Conservation (phyloP, 345 rosid genomes). For the Cardamine chenopodiifolia region DNA sequence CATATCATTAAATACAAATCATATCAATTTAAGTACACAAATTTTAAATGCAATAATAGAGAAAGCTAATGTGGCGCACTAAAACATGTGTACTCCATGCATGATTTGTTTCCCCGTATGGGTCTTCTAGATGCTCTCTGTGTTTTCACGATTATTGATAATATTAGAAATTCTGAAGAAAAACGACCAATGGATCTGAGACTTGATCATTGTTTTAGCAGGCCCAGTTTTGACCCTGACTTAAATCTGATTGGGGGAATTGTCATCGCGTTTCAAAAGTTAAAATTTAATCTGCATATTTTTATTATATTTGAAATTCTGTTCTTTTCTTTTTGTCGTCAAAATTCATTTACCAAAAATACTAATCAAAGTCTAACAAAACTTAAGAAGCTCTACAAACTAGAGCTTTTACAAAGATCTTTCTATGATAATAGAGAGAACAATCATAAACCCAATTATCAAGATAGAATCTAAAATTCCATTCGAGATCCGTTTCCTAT, state of each 20-base stretch:
- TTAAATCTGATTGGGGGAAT: neutral
- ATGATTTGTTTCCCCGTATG: neutral
- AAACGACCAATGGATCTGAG: neutral
- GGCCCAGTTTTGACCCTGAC: neutral
- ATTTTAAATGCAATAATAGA: neutral
- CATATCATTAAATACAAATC: neutral
- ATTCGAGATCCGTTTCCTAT: no score
- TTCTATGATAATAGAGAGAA: no score
- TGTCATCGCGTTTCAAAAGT: no score
- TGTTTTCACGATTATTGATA: neutral
- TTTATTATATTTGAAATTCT: no score
- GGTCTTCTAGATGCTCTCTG: neutral
- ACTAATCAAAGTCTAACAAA: no score
- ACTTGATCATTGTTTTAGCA: neutral
- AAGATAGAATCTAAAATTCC: no score
- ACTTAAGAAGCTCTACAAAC: no score
- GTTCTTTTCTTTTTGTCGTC: no score
- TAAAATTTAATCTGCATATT: no score
- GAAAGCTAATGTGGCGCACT: neutral
- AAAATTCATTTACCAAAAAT: no score
- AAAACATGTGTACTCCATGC: neutral
- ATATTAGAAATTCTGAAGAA: neutral
- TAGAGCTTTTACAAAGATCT: no score
- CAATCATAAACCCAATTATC: no score
- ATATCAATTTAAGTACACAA: neutral